Base-by-base conservation (phyloP, 768 basidiomycete genomes). In the Pholiota microspora region DNA sequence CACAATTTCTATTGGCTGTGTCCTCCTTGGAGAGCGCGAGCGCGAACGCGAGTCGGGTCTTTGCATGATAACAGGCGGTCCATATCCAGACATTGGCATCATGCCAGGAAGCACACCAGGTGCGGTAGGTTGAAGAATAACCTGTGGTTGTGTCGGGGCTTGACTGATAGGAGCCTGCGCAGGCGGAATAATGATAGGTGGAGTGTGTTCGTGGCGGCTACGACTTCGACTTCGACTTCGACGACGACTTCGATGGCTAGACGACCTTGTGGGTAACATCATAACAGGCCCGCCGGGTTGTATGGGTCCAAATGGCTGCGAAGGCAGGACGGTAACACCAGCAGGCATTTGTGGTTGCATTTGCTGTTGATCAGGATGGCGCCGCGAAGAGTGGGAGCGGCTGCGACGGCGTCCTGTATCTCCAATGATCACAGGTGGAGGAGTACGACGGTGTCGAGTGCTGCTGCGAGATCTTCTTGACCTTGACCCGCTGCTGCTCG, bases 351-450 rank as follows among this genome's bases (percentile, higher is more conserved):
- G 62, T 4, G 54, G 28, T 34, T 34, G 29, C 29, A 31, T 31
- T 31, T 6, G 29, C 29, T 31, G 29, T 12, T 31, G 7, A 31
- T 49, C 40, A 28, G 53, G 59, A 21, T 48, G 59, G 6, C 56
- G 49, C 4, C 62, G 56, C 51, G 61, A 64, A 3, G 69, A 65
- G 28, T 56, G 60, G 49, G 64, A 66, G 35, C 63, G 62, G 25
- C 59, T 61, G 2, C 57, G 64, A 29, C 54, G 52, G 24, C 63
- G 60, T 51, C 40, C 56, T 49, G 62, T 49, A 36, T 38, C 63
- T 31, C 53, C 40, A 29, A 63, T 65, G 46, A 67, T 60, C 2
- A 67, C 42, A 15, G 52, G 55, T 15, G 46, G 46, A 32, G 59
- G 58, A 16, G 58, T 55, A 35, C 45, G 55, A n/a, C 29, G 49